Percentiles rank a stretch among this genome's conserved stretches.
Conservation (phyloP, 768 basidiomycete species). For the Tricholoma flavovirens region DNA sequence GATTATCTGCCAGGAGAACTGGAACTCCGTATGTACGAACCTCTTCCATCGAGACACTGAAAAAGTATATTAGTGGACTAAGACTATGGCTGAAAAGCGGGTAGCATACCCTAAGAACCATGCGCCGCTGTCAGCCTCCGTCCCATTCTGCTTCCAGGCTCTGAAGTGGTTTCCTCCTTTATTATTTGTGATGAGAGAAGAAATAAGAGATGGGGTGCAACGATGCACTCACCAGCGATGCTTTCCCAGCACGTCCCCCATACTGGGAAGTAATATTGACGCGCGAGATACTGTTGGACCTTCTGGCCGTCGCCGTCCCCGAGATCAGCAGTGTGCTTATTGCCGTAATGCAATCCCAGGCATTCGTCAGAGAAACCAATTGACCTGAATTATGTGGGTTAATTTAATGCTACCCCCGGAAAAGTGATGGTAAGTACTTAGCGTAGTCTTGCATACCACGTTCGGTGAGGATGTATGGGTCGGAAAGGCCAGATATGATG, state of each 20-base stretch:
- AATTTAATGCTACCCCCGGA: neutral
- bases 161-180: slow-evolving; percentile 84
- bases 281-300: slow-evolving; percentile 62
- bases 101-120: slow-evolving; percentile 76
- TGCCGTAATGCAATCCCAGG: slow-evolving; percentile 70
- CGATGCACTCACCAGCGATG: slow-evolving; percentile 44
- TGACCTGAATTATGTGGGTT: slow-evolving; percentile 38
- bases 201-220: neutral
- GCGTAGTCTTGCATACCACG: slow-evolving; percentile 63
- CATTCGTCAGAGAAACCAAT: slow-evolving; percentile 83
- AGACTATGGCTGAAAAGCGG: neutral
- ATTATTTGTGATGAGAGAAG: neutral
- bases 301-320: slow-evolving; percentile 77
- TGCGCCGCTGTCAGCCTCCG: slow-evolving; percentile 61
- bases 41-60: slow-evolving; percentile 70
- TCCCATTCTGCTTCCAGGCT: slow-evolving; percentile 86
- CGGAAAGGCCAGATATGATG: slow-evolving; percentile 73
- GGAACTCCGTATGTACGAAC: slow-evolving; percentile 22
- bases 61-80: neutral
- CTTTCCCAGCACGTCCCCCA: slow-evolving; percentile 91
- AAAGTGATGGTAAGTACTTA: slow-evolving; percentile 38
- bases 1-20: neutral
- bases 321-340: slow-evolving; percentile 72
- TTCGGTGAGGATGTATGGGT: slow-evolving; percentile 76
- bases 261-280: slow-evolving; percentile 72